Conservation (phyloP, 208 protist genomes). For the Kentomonas sorsogonicus region DNA sequence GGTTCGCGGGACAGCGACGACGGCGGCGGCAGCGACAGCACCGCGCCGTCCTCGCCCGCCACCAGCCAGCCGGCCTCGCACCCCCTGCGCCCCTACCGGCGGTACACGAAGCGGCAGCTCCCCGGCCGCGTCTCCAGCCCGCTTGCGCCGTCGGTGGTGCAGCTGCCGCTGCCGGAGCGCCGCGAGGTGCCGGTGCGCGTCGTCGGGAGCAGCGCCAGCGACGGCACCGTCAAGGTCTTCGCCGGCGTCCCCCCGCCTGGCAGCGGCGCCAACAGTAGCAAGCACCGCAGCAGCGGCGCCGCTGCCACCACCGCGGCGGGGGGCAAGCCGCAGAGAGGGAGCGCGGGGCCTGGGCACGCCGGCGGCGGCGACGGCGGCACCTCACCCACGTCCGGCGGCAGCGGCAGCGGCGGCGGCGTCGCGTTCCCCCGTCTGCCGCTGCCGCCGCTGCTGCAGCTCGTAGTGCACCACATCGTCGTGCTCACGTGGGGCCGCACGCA, state of each 20-base stretch:
- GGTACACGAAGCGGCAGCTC: constrained; percentile 12
- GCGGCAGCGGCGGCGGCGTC: too few relatives aligned
- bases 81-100: neutral
- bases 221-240: constrained; percentile 12
- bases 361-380: too few relatives aligned
- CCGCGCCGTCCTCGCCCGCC: too few relatives aligned
- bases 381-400: too few relatives aligned
- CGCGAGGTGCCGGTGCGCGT: constrained; percentile 20
- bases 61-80: too few relatives aligned
- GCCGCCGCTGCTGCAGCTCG: constrained; percentile 65
- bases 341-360: too few relatives aligned
- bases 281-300: neutral
- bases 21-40: too few relatives aligned
- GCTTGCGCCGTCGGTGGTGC: neutral
- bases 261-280: neutral
- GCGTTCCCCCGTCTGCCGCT: constrained; percentile 44
- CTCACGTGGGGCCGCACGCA: constrained; percentile 61
- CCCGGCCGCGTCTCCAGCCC: constrained; percentile 1
- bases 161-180: neutral
- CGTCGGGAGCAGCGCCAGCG: constrained; percentile 14
- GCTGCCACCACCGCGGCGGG: too few relatives aligned
- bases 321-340: too few relatives aligned
- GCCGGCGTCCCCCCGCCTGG: constrained; percentile 15
- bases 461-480: constrained; percentile 62
- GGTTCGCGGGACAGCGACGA: too few relatives aligned